These are phyloP conservation scores for Anisodus tanguticus DNA, from an alignment of 257 asterid genomes.

Conservation along the genomic window DNA sequence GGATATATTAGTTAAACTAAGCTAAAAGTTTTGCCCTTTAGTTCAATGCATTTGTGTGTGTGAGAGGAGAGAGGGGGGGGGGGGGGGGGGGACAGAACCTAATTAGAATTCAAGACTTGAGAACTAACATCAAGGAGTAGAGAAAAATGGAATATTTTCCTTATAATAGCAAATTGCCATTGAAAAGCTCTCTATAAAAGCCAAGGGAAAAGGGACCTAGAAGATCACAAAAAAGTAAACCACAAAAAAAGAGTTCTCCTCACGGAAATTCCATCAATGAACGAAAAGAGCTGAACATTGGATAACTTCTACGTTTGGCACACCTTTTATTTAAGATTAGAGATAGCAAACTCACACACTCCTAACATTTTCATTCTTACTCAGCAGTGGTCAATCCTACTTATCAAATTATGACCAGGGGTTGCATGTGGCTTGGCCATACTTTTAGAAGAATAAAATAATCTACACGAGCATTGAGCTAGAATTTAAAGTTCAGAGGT, in stretches of 20 bases:
- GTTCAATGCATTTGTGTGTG: background rate
- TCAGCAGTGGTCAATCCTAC: conserved; percentile 13
- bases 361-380: conserved; percentile 3
- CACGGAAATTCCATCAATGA: conserved; percentile 26
- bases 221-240: background rate
- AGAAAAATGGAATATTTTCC: background rate
- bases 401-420: conserved; percentile 2
- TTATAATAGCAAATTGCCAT: background rate
- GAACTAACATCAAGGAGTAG: background rate
- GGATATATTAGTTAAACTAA: too few relatives aligned
- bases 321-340: background rate
- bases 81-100: background rate
- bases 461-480: background rate
- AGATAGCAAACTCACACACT: background rate
- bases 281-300: conserved; percentile 5
- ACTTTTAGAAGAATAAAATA: background rate
- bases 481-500: too few relatives aligned
- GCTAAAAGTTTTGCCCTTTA: too few relatives aligned
- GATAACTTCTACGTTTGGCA: conserved; percentile 16
- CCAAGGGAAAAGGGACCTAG: background rate
- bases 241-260: conserved; percentile 8
- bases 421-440: background rate
- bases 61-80: background rate
- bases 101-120: conserved; percentile 5
- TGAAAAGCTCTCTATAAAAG: background rate